Evolutionary conservation across 2,329 filamentous ascomycete genomes (phyloP).

Genomic region (Ophiostoma himal-ulmi): DNA sequence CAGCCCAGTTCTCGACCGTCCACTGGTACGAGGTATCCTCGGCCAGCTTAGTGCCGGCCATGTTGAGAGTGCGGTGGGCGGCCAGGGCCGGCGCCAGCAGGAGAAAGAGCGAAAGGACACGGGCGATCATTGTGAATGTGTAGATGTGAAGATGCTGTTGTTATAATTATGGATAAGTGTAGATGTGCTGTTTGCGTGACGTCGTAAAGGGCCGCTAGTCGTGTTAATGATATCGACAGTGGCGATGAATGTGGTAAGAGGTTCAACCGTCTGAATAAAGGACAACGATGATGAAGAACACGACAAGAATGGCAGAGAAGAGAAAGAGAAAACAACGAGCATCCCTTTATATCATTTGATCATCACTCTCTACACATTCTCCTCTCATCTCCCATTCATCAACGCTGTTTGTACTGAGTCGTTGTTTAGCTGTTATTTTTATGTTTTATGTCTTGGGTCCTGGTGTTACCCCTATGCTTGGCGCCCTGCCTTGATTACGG

Average conservation of each 20-base stretch:
- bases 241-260: no score
- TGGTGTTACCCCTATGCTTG: background rate
- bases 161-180: no score
- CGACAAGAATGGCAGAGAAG: background rate
- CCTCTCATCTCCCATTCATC: background rate
- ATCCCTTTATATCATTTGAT: background rate
- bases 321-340: background rate
- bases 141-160: background rate
- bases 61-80: background rate
- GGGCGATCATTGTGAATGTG: background rate
- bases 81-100: constrained; percentile 6
- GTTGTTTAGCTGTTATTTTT: background rate
- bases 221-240: background rate
- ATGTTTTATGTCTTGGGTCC: constrained; percentile 6
- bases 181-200: background rate
- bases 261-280: no score
- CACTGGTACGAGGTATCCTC: background rate
- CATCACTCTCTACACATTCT: background rate
- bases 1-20: constrained; percentile 4
- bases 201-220: background rate
- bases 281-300: background rate
- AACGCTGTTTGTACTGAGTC: background rate
- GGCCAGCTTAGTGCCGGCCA: background rate
- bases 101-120: background rate
- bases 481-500: constrained; percentile 6